Evolutionary conservation across 2,329 filamentous ascomycete genomes (phyloP).

Genomic region (Coniochaeta hoffmannii): DNA sequence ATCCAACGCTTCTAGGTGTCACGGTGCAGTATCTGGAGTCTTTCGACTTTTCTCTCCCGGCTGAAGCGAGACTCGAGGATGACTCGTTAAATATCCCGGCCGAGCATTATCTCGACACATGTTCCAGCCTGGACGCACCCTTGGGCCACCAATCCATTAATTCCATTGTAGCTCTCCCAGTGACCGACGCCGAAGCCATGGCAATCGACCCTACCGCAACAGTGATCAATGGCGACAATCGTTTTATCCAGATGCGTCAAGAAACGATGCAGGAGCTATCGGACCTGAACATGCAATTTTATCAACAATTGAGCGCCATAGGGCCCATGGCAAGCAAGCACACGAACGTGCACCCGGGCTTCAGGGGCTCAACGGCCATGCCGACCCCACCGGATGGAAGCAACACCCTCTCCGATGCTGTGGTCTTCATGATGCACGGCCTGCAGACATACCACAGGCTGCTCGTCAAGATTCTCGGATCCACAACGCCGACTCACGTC

Average conservation of each 20-base stretch:
- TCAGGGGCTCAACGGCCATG: neutral
- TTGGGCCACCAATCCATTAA: neutral
- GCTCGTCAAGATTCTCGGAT: constrained; percentile 2
- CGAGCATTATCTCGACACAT: constrained; percentile 1
- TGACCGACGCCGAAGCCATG: neutral
- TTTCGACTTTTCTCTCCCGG: neutral
- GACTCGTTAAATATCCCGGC: neutral
- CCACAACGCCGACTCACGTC: neutral
- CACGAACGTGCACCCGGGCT: neutral
- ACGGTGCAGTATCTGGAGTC: constrained; percentile 1
- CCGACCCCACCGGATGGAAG: neutral
- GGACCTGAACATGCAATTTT: constrained; percentile 3
- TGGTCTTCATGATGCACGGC: constrained; percentile 4
- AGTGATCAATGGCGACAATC: neutral
- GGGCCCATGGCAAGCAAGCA: constrained; percentile 2
- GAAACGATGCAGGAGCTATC: constrained; percentile 1
- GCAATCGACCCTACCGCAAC: neutral
- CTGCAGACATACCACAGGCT: constrained; percentile 5
- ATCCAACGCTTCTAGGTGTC: neutral
- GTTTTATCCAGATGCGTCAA: neutral
- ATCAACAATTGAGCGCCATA: neutral
- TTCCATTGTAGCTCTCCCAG: neutral
- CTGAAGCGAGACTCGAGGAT: neutral
- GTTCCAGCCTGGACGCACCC: neutral
- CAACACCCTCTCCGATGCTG: constrained; percentile 2